phyloP scores from a whole-genome alignment of 306 rosid species.

The Sicyos edulis region DNA sequence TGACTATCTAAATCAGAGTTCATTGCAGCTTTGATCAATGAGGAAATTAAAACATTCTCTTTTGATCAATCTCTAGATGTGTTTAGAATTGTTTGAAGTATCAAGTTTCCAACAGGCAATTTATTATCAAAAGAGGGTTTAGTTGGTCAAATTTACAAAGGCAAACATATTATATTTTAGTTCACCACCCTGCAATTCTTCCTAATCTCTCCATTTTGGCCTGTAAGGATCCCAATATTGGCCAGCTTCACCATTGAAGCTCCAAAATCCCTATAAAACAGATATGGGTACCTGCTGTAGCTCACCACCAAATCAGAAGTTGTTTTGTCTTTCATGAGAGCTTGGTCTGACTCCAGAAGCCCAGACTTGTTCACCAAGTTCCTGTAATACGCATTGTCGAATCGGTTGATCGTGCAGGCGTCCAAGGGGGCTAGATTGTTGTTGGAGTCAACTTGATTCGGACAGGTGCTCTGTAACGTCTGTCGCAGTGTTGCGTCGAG shows the following conservation, averaged over 20 bases:
- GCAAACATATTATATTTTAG: conserved; percentile 4
- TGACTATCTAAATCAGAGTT: no score
- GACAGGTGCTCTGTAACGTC: conserved; percentile 45
- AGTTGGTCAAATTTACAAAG: neutral
- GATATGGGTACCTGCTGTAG: conserved; percentile 52
- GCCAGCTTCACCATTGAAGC: conserved; percentile 69
- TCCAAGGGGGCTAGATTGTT: conserved; percentile 60
- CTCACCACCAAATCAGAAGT: conserved; percentile 47
- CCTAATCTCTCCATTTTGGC: conserved; percentile 62
- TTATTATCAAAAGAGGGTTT: neutral
- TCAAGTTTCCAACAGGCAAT: neutral
- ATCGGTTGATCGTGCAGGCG: conserved; percentile 36
- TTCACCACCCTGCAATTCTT: conserved; percentile 59
- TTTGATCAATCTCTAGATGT: no score
- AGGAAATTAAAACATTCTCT: no score
- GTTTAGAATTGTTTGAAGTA: no score
- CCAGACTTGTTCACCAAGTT: conserved; percentile 57
- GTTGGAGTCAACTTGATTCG: conserved; percentile 56
- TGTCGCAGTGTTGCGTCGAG: conserved; percentile 41
- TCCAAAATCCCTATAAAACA: conserved; percentile 55
- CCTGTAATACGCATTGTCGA: conserved; percentile 64
- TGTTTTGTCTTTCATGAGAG: conserved; percentile 44
- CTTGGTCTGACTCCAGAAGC: conserved; percentile 79
- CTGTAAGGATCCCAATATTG: conserved; percentile 61
- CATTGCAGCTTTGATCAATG: no score